Evolutionary conservation across 495 filamentous ascomycete species (phyloP).

Genomic region (Annulohypoxylon bovei): DNA sequence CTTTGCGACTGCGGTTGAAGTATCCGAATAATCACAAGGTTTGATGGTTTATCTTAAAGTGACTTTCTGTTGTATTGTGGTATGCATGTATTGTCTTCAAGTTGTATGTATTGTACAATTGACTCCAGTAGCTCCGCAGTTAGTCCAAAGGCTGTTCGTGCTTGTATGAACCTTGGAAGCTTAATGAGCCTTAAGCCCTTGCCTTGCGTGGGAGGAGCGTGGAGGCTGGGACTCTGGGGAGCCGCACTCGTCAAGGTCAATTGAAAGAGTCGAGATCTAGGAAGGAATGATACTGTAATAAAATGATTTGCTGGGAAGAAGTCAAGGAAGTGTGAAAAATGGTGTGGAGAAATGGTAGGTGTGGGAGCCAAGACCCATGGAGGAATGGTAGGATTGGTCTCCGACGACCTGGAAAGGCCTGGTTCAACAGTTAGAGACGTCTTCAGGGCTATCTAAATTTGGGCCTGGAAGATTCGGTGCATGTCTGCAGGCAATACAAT

Average conservation of each 20-base stretch:
- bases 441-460: constrained; percentile 11
- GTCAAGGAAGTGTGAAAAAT: constrained; percentile 26
- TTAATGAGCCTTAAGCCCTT: background rate
- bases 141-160: constrained; percentile 17
- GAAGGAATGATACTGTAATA: constrained; percentile 14
- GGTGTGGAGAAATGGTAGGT: constrained; percentile 44
- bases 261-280: constrained; percentile 8
- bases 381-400: constrained; percentile 42
- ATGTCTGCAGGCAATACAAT: constrained; percentile 8
- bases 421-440: constrained; percentile 21
- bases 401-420: constrained; percentile 42
- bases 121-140: constrained; percentile 19
- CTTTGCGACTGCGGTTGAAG: constrained; percentile 9
- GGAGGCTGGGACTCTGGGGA: constrained; percentile 1
- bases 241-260: constrained; percentile 31
- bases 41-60: constrained; percentile 10
- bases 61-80: constrained; percentile 5
- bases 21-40: background rate
- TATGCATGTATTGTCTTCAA: constrained; percentile 19
- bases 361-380: constrained; percentile 31
- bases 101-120: constrained; percentile 20
- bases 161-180: constrained; percentile 2
- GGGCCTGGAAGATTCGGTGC: constrained; percentile 38
- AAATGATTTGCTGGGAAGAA: constrained; percentile 35
- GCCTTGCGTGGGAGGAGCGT: constrained; percentile 10